Percentiles rank a stretch among this genome's conserved stretches.
These are phyloP conservation scores for Tetrahymena elliotti DNA, from an alignment of 73 alveolate genomes.

Conservation along the genomic window DNA sequence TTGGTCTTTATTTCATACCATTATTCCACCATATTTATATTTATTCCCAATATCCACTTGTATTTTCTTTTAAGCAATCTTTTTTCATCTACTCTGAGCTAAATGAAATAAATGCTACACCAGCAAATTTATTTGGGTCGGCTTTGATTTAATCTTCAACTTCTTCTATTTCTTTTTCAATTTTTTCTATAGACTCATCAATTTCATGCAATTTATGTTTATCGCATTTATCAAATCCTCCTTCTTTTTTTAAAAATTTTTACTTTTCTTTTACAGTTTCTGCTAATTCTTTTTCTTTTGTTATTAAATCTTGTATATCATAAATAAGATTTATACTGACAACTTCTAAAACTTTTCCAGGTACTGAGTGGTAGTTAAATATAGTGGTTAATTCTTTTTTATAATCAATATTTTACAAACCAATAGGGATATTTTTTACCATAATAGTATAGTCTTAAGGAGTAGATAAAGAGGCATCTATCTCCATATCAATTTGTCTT, in stretches of 20 bases:
- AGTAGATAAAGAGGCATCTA: slow-evolving; percentile 30
- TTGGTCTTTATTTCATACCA: neutral
- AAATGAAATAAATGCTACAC: slow-evolving; percentile 33
- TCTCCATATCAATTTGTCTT: slow-evolving; percentile 29
- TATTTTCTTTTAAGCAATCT: slow-evolving; percentile 4
- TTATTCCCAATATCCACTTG: slow-evolving; percentile 15
- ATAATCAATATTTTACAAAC: slow-evolving; percentile 15
- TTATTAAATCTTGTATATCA: slow-evolving; percentile 19
- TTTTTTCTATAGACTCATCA: slow-evolving; percentile 25
- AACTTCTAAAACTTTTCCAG: slow-evolving; percentile 6
- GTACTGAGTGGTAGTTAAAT: slow-evolving; percentile 8
- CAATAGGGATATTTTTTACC: slow-evolving; percentile 35
- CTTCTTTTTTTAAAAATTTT: slow-evolving; percentile 1
- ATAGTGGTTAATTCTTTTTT: slow-evolving; percentile 18
- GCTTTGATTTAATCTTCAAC: slow-evolving; percentile 4
- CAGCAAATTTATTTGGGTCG: slow-evolving; percentile 25
- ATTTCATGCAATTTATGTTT: neutral
- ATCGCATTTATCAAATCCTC: neutral
- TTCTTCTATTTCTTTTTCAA: slow-evolving; percentile 18
- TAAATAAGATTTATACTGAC: slow-evolving; percentile 13
- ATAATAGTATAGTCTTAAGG: slow-evolving; percentile 39
- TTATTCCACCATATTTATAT: slow-evolving; percentile 6
- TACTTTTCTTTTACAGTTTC: slow-evolving; percentile 3
- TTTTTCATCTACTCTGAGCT: slow-evolving; percentile 21
- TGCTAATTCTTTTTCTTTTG: slow-evolving; percentile 6